A percentile compares a stretch with the other conserved stretches of the same genome.
Conservation (phyloP, 495 filamentous ascomycete genomes). For the Platismatia glauca region DNA sequence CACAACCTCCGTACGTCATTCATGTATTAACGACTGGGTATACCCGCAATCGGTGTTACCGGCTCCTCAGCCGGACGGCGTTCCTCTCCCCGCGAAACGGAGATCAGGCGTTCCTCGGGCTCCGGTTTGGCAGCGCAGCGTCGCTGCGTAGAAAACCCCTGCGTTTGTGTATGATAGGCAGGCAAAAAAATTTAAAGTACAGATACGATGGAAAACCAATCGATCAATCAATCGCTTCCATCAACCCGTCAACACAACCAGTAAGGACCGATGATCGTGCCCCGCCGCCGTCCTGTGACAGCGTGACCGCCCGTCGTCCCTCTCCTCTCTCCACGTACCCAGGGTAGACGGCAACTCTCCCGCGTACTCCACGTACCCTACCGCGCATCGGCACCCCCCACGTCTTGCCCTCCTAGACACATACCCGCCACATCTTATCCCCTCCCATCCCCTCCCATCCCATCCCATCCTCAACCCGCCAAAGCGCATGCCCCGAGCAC, state of each 20-base stretch:
- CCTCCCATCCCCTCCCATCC: too few relatives aligned
- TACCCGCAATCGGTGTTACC: not conserved
- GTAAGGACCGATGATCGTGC: not conserved
- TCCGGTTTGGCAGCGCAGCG: not conserved
- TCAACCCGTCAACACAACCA: too few relatives aligned
- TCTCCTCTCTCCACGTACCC: not conserved
- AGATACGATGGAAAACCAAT: not conserved
- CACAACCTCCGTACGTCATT: not conserved
- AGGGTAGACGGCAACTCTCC: too few relatives aligned
- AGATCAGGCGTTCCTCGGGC: not conserved
- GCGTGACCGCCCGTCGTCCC: not conserved
- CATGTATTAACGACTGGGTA: slow-evolving; percentile 5
- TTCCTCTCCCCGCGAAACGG: not conserved
- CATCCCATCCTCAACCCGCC: too few relatives aligned
- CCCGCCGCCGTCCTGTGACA: not conserved
- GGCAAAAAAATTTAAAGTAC: not conserved
- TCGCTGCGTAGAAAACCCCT: not conserved
- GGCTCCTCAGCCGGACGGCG: not conserved
- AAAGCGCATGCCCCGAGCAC: too few relatives aligned
- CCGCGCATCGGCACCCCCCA: too few relatives aligned
- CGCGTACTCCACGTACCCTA: too few relatives aligned
- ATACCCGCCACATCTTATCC: too few relatives aligned
- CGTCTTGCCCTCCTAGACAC: too few relatives aligned
- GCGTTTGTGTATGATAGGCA: not conserved
- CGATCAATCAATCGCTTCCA: too few relatives aligned